These are phyloP conservation scores for Crithidia sp. DNA, from an alignment of 208 protist species.

Conservation along the genomic window DNA sequence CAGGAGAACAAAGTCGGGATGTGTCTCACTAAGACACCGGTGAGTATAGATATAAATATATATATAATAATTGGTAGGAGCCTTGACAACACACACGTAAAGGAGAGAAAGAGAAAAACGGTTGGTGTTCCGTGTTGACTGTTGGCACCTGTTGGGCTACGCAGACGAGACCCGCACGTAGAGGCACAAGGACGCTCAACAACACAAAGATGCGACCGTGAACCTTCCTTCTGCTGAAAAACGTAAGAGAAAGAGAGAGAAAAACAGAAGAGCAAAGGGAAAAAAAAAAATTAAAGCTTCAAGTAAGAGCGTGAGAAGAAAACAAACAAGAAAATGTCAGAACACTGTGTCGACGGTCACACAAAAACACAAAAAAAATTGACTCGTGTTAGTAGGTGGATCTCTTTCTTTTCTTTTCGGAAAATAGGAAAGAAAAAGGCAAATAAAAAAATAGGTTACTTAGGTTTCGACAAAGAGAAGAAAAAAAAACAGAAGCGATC, in stretches of 20 bases:
- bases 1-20: no score
- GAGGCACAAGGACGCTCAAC: no score
- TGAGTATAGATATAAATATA: no score
- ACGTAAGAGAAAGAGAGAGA: background rate
- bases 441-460: constrained; percentile 3
- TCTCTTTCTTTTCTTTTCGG: constrained; percentile 7
- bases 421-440: constrained; percentile 12
- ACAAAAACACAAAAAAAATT: background rate
- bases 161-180: no score
- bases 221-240: background rate
- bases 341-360: background rate
- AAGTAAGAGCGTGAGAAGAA: background rate
- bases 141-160: no score
- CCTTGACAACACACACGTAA: no score
- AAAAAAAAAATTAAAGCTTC: background rate
- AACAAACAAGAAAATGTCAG: background rate
- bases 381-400: background rate
- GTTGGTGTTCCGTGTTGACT: no score
- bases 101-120: no score
- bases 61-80: no score
- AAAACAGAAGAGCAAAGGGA: constrained; percentile 3
- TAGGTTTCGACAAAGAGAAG: background rate
- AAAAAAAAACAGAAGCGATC: background rate
- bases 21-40: no score
- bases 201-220: no score